Evolutionary conservation across 345 rosid species (phyloP).

Genomic region (Eucalyptus tenuipes): DNA sequence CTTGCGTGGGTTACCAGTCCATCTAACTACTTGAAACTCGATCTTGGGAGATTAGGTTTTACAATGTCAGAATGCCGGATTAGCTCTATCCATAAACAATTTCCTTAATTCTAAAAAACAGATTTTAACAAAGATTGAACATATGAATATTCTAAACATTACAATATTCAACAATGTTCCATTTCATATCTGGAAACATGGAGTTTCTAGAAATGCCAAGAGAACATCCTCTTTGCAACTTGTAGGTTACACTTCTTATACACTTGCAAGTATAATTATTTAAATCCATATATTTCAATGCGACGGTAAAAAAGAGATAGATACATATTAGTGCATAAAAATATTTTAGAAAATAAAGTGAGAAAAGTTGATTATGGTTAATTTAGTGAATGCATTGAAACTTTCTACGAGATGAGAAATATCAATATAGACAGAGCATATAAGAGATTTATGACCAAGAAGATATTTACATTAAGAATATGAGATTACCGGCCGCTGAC

Average conservation of each 20-base stretch:
- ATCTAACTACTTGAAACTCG: neutral
- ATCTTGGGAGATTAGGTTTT: neutral
- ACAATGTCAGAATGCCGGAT: neutral
- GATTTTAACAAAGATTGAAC: neutral
- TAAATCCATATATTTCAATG: neutral
- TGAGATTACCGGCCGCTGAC: neutral
- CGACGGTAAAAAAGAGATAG: neutral
- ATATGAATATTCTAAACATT: neutral
- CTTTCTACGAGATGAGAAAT: neutral
- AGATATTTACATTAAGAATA: neutral
- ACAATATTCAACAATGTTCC: neutral
- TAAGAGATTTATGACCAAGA: neutral
- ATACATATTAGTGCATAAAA: neutral
- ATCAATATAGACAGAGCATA: neutral
- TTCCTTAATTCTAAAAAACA: neutral
- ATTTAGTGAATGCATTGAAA: neutral
- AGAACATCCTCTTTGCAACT: neutral
- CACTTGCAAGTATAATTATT: neutral
- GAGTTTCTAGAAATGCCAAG: neutral
- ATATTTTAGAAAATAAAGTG: neutral
- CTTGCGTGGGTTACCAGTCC: neutral
- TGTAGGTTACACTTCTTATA: neutral
- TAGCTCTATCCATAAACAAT: neutral
- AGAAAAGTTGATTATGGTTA: neutral
- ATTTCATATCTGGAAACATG: neutral